Base-by-base conservation (phyloP, 345 rosid genomes). In the Clausena lansium region DNA sequence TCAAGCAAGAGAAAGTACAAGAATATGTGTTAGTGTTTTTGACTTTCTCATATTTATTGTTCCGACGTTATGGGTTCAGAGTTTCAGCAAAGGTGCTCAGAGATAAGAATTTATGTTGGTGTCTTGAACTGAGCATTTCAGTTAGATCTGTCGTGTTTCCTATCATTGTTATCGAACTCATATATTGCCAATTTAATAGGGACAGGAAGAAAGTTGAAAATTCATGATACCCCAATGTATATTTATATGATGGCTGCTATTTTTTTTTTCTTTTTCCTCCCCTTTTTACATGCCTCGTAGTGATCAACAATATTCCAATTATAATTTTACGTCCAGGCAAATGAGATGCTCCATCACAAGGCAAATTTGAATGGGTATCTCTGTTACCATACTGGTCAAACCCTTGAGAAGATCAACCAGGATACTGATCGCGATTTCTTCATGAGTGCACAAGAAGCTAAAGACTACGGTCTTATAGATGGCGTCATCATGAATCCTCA, bases 391-490 rank as follows among this genome's bases (percentile, higher is more conserved):
- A 87, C 90, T 38, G 90, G 88, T 25, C 90, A 87, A 77, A 83
- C 83, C 79, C 83, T 85, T 2, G 89, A 83, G 77, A 86, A 79
- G 82, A 82, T 89, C 77, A 84, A 87, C 65, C 74, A 82, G 78
- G 92, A 89, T 74, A 87, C 92, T 4, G 90, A 89, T 58, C 88
- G 88, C 9, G 92, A 87, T 81, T 87, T 81, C 87, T 89, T 89
- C 89, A 87, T 89, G 92, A 83, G 90, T 59, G 86, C 92, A 41
- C 73, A 86, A 70, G 92, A 89, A 85, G 85, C 92, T 64, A 74
- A 82, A 79, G 92, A 86, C 24, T 89, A 89, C n/a, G 88, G 92
- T 61, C 86, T 89, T 24, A 87, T 87, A n/a, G 92, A 89, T 28
- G 88, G 88, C 25, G 85, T 89, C 57, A 86, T 89, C 50, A 67